phyloP scores from a whole-genome alignment of 2,329 filamentous ascomycete genomes.

The Trichophyton verrucosum region DNA sequence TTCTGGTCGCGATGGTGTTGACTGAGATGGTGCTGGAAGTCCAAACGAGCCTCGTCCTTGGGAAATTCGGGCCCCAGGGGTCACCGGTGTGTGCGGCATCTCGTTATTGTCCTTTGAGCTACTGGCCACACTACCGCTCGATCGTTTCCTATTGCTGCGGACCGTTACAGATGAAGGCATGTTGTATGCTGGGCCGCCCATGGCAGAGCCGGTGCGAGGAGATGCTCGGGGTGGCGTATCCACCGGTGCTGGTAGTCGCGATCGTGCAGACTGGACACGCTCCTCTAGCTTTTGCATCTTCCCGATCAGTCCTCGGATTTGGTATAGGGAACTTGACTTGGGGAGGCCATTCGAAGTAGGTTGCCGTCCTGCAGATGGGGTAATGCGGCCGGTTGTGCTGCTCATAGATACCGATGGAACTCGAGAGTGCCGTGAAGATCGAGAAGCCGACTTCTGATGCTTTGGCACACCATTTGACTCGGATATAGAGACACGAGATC shows the following conservation, averaged over 20 bases:
- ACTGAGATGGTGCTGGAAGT: conserved; percentile 12
- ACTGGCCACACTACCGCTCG: conserved; percentile 32
- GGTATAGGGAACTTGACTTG: conserved; percentile 59
- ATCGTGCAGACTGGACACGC: conserved; percentile 78
- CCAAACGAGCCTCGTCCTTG: conserved; percentile 39
- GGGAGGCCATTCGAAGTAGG: conserved; percentile 14
- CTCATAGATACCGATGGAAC: conserved; percentile 48
- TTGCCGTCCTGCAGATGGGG: conserved; percentile 33
- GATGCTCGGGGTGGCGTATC: conserved; percentile 67
- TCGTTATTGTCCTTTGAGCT: conserved; percentile 25
- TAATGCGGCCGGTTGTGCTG: conserved; percentile 29
- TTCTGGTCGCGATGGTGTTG: conserved; percentile 29
- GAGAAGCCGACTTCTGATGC: conserved; percentile 33
- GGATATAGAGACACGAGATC: conserved; percentile 33
- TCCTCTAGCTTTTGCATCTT: conserved; percentile 97
- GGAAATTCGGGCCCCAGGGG: conserved; percentile 23
- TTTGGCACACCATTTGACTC: conserved; percentile 43
- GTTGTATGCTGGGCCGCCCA: conserved; percentile 29
- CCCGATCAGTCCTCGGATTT: conserved; percentile 85
- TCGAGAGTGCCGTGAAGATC: conserved; percentile 40
- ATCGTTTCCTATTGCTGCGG: conserved; percentile 33
- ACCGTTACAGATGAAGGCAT: conserved; percentile 47
- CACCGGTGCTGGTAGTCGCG: conserved; percentile 74
- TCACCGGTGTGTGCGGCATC: conserved; percentile 11
- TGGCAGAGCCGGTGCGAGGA: conserved; percentile 48